These are phyloP conservation scores for Aspergillus texensis DNA, from an alignment of 2,329 filamentous ascomycete genomes.

Conservation along the genomic window DNA sequence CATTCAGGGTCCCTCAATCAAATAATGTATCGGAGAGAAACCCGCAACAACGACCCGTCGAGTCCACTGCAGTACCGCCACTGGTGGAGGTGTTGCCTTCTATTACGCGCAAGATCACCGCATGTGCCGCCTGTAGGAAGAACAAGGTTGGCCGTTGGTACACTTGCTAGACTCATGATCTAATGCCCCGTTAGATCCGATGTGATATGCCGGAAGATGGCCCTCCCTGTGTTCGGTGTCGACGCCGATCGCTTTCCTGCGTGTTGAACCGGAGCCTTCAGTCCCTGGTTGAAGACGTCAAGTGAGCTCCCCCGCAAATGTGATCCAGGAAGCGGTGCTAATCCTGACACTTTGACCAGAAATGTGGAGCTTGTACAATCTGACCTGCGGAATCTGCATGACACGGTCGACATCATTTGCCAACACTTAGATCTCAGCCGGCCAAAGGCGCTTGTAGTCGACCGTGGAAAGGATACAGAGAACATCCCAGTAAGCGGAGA, in stretches of 20 bases:
- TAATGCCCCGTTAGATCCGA: conserved; percentile 41
- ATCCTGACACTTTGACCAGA: background rate
- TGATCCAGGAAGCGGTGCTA: rapidly evolving
- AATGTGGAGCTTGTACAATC: background rate
- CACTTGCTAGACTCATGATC: background rate
- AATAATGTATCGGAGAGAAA: background rate
- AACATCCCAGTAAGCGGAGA: background rate
- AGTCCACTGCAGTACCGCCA: background rate
- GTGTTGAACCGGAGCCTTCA: conserved; percentile 51
- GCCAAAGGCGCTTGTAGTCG: conserved; percentile 17
- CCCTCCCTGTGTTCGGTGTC: conserved; percentile 52
- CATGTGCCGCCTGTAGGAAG: background rate
- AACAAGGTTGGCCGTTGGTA: background rate
- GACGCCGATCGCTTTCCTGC: conserved; percentile 49
- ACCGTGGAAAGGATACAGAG: background rate
- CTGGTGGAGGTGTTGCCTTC: background rate
- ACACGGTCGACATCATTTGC: conserved; percentile 15
- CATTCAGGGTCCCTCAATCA: background rate
- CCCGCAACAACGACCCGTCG: background rate
- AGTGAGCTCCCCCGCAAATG: background rate
- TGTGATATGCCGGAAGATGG: conserved; percentile 50
- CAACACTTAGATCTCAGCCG: conserved; percentile 37
- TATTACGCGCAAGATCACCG: background rate
- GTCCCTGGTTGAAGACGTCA: conserved; percentile 25
- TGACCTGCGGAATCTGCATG: background rate